These are phyloP conservation scores for Fomitopsis pulvina DNA, from an alignment of 768 basidiomycete genomes.

Conservation along the genomic window DNA sequence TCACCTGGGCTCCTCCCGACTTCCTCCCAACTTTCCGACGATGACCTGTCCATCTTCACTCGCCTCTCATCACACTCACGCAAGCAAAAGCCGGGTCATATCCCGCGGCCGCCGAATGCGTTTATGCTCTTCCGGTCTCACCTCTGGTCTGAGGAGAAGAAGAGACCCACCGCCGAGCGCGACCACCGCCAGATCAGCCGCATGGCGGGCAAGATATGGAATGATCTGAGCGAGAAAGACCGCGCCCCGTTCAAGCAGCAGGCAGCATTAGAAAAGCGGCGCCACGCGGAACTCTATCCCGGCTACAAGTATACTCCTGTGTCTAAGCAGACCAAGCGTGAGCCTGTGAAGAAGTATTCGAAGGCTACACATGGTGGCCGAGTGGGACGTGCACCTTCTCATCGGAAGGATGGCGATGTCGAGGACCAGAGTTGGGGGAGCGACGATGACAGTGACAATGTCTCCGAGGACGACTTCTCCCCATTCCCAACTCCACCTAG, in stretches of 20 bases:
- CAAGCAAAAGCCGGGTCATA: constrained; percentile 42
- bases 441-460: too few species aligned
- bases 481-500: too few species aligned
- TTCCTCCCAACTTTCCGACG: constrained; percentile 5
- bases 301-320: constrained; percentile 59
- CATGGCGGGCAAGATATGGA: constrained; percentile 68
- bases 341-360: too few species aligned
- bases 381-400: too few species aligned
- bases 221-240: constrained; percentile 39
- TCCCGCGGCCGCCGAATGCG: constrained; percentile 73
- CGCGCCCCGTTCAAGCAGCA: constrained; percentile 38
- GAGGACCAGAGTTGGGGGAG: too few species aligned
- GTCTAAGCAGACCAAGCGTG: constrained; percentile 23
- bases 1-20: neutral
- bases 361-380: too few species aligned
- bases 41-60: constrained; percentile 15
- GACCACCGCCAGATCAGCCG: constrained; percentile 71
- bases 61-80: constrained; percentile 35
- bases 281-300: constrained; percentile 47
- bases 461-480: too few species aligned
- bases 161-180: constrained; percentile 47
- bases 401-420: too few species aligned
- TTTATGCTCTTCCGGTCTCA: constrained; percentile 80
- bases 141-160: constrained; percentile 47
- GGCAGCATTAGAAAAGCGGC: constrained; percentile 40